Evolutionary conservation across 805 yeast species (phyloP).

Genomic region (Ogataea trehaloabstinens): DNA sequence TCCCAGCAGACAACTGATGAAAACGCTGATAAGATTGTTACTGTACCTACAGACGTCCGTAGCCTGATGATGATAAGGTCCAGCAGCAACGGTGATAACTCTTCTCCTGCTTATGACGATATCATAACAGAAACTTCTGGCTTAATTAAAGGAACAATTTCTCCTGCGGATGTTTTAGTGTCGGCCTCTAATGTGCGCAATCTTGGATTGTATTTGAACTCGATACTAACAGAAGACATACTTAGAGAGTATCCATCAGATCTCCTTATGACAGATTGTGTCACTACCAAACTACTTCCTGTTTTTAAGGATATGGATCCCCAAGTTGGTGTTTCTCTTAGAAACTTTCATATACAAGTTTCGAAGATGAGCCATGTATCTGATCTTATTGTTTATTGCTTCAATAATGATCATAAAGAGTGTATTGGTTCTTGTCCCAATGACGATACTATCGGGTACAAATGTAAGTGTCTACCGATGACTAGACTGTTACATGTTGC

Average conservation of each 20-base stretch:
- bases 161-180: constrained; percentile 51
- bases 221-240: constrained; percentile 25
- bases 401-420: constrained; percentile 39
- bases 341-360: constrained; percentile 85
- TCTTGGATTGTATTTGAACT: constrained; percentile 26
- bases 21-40: constrained; percentile 8
- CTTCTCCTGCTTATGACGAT: constrained; percentile 27
- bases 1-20: constrained; percentile 1
- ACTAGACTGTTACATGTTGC: constrained; percentile 44
- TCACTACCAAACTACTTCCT: constrained; percentile 45
- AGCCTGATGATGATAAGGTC: constrained; percentile 32
- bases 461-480: constrained; percentile 37
- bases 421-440: constrained; percentile 13
- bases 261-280: constrained; percentile 41
- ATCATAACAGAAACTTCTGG: constrained; percentile 41
- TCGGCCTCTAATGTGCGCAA: constrained; percentile 35
- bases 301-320: constrained; percentile 63
- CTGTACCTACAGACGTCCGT: constrained; percentile 24
- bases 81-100: constrained; percentile 26
- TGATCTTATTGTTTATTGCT: constrained; percentile 75
- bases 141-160: constrained; percentile 52
- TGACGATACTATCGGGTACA: constrained; percentile 13
- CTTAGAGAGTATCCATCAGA: constrained; percentile 25
- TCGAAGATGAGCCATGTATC: constrained; percentile 74
- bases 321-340: constrained; percentile 65